A percentile compares a stretch with the other conserved stretches of the same genome.
These are phyloP conservation scores for Neurospora sp. DNA, from an alignment of 495 filamentous ascomycete species.

Conservation along the genomic window DNA sequence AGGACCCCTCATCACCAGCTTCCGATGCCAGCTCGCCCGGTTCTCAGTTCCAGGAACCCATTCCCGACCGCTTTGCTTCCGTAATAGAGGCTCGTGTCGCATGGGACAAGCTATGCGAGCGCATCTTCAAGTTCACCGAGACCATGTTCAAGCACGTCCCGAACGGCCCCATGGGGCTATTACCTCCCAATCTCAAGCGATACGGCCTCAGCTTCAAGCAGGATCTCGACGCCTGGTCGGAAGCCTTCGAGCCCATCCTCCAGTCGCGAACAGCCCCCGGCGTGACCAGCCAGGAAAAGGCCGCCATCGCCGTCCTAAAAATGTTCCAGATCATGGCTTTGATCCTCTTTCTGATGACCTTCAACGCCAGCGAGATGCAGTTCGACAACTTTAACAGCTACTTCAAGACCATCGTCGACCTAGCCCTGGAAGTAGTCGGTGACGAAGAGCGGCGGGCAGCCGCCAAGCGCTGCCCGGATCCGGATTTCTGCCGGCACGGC, in stretches of 20 bases:
- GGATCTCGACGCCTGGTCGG: constrained; percentile 41
- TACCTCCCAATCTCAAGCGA: constrained; percentile 34
- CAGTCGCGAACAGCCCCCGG: constrained; percentile 34
- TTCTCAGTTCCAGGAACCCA: constrained; percentile 26
- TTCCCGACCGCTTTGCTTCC: constrained; percentile 38
- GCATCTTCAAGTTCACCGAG: constrained; percentile 44
- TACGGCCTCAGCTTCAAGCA: constrained; percentile 31
- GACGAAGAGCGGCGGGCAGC: constrained; percentile 39
- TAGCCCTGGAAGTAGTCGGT: constrained; percentile 38
- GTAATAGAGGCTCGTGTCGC: constrained; percentile 38
- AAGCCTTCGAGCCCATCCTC: constrained; percentile 41
- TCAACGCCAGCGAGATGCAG: constrained; percentile 35
- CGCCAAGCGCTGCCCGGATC: constrained; percentile 33
- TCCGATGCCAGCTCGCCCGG: constrained; percentile 35
- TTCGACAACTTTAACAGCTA: constrained; percentile 32
- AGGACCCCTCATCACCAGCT: constrained; percentile 28
- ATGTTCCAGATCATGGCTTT: constrained; percentile 44
- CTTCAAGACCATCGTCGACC: constrained; percentile 34
- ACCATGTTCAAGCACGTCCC: constrained; percentile 36
- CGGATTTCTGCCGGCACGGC: constrained; percentile 31
- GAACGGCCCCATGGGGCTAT: constrained; percentile 36
- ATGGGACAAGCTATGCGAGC: constrained; percentile 41
- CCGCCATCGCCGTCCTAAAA: constrained; percentile 43
- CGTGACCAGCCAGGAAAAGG: constrained; percentile 42
- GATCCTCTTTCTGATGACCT: constrained; percentile 45